Percentiles rank a stretch among this genome's conserved stretches.
Evolutionary conservation across 768 basidiomycete species (phyloP).

Genomic region (Gymnopilus dilepis): DNA sequence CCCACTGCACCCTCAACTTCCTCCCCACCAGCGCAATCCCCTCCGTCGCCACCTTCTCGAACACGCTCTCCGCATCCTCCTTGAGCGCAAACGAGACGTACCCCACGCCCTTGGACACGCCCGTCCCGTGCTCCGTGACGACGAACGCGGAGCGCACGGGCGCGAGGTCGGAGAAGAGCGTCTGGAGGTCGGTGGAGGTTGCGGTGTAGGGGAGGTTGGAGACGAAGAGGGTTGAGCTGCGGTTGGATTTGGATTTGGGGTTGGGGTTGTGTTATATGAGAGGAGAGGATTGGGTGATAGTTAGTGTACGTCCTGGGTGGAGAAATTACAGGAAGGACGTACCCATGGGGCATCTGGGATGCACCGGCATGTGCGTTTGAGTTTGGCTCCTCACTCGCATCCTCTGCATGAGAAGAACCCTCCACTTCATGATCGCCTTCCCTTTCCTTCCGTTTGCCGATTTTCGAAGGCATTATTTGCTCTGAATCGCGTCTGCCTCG

Average conservation of each 20-base stretch:
- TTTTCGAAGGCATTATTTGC: conserved; percentile 2
- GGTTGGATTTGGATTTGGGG: too few species aligned
- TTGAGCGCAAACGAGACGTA: conserved; percentile 91
- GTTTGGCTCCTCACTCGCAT: neutral
- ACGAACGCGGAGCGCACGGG: conserved; percentile 95
- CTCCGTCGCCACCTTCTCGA: conserved; percentile 65
- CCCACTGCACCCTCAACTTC: conserved; percentile 78
- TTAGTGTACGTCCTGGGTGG: neutral
- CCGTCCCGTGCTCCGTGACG: conserved; percentile 77
- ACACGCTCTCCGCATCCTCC: conserved; percentile 85
- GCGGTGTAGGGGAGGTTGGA: conserved; percentile 91
- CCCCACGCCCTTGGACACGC: conserved; percentile 91
- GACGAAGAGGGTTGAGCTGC: conserved; percentile 89
- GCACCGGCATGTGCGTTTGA: too few species aligned
- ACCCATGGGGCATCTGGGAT: conserved; percentile 26
- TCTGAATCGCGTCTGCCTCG: too few species aligned
- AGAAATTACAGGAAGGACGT: neutral
- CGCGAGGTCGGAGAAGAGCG: conserved; percentile 93
- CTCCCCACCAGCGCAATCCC: conserved; percentile 72
- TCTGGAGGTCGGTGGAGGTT: conserved; percentile 89
- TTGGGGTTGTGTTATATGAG: too few species aligned
- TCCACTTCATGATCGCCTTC: conserved; percentile 17
- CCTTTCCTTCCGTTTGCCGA: conserved; percentile 30
- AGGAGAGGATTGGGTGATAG: too few species aligned
- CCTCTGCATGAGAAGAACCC: neutral